Evolutionary conservation across 306 rosid species (phyloP).

Genomic region (Trifolium subterraneum): DNA sequence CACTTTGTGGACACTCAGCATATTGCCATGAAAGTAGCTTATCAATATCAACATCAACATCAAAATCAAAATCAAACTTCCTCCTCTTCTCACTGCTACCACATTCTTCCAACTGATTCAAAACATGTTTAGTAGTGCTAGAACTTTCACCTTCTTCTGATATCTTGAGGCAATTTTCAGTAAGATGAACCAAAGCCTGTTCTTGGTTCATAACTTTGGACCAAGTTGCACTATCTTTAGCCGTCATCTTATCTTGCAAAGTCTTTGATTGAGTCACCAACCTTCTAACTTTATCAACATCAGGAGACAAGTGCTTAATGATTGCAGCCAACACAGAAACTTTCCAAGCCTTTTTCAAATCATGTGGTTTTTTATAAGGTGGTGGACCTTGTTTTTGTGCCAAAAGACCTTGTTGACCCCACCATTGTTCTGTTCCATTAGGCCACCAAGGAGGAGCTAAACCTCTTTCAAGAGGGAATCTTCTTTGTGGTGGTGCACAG

Average conservation of each 20-base stretch:
- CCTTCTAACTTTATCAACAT: slow-evolving; percentile 53
- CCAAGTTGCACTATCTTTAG: slow-evolving; percentile 62
- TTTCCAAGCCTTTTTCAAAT: slow-evolving; percentile 74
- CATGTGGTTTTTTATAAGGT: slow-evolving; percentile 68
- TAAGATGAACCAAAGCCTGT: slow-evolving; percentile 46
- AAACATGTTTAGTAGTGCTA: neutral
- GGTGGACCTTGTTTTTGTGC: slow-evolving; percentile 61
- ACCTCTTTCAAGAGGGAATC: slow-evolving; percentile 63
- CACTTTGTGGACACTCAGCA: slow-evolving; percentile 37
- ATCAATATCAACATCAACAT: slow-evolving; percentile 5
- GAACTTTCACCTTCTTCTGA: slow-evolving; percentile 25
- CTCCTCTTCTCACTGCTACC: slow-evolving; percentile 45
- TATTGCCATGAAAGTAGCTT: slow-evolving; percentile 40
- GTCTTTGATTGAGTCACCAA: slow-evolving; percentile 59
- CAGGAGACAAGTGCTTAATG: slow-evolving; percentile 62
- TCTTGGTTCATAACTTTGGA: slow-evolving; percentile 61
- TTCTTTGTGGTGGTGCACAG: slow-evolving; percentile 63
- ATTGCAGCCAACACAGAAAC: slow-evolving; percentile 62
- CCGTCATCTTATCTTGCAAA: slow-evolving; percentile 71
- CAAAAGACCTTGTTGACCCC: slow-evolving; percentile 61
- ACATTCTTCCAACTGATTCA: neutral
- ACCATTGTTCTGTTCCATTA: slow-evolving; percentile 59
- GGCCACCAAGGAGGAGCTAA: slow-evolving; percentile 87
- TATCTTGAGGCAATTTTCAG: slow-evolving; percentile 44
- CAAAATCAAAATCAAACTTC: slow-evolving; percentile 37